Evolutionary conservation across 2,329 filamentous ascomycete species (phyloP), one percentile per base, ranked within the genome.

Genomic region (Cytospora leucostoma): DNA sequence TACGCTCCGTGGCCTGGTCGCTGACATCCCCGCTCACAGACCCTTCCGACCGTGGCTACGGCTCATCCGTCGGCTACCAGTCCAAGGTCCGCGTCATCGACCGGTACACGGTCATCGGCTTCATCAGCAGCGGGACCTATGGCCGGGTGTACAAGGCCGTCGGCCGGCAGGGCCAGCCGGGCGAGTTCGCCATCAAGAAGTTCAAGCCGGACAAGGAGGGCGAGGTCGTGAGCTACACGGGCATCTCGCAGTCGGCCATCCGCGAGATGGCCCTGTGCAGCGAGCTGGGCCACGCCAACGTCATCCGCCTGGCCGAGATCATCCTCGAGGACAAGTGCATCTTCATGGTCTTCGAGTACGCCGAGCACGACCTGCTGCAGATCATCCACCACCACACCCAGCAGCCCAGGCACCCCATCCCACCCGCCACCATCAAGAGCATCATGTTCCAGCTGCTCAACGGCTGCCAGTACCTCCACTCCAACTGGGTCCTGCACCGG

Each of bases 141-240:
- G 95, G 95, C 40, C 89, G 95, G 37, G 95, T 99, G 8, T 99
- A 98, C 85, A 99, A 99, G 75, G 95, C 95, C 19, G 82, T 92
- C 51, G 88, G 91, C 70, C 88, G 89, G 68, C 84, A 90, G 79
- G 86, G 88, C 70, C 80, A 88, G 74, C 78, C 86, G 58, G 91
- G 91, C 67, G 92, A 97, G 72, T 97, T 97, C 73, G 95, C 95
- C 70, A 99, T 99, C 81, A 99, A 99, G 75, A 99, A 99, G 85
- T 97, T 97, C 85, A 97, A 97, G 80, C 93, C 93, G 8, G 95
- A 99, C 77, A 99, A 98, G 79, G 95, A 99, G 78, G 95, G 95
- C 63, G 95, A 99, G 76, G 86, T 90, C 71, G 81, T 97, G 54
- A 91, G 96, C 71, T 99, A 99, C 77, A 98, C 95, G 0, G 95